Base-by-base conservation (phyloP, 371 early-diverging fungal genomes). In the Saksenaea oblongispora region DNA sequence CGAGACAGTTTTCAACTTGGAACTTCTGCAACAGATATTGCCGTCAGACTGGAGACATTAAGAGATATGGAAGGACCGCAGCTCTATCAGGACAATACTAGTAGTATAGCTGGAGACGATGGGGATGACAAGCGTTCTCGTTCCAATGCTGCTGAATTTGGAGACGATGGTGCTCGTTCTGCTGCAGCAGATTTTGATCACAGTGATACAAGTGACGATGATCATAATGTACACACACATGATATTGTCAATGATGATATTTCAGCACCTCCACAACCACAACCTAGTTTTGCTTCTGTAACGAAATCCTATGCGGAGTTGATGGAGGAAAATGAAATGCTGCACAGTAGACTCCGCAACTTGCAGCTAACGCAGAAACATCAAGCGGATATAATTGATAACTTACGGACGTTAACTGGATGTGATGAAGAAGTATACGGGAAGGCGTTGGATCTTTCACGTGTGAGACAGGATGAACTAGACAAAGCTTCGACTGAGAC, bases 71-170 rank as follows among this genome's bases (percentile, higher is more conserved):
- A 66, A 34, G 67, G 56, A 7, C 37, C 41, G 10, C 58, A 62
- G n/a, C 8, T 41, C 2, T 31, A 4, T 41, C 42, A 41, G 9
- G 66, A 65, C 35, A 65, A 54, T 55, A 63, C 59, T 0, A 58
- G 42, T 35, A 64, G 63, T 44, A 65, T 61, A 35, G 44, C 42
- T 27, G 68, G 67, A 37, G 73, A 73, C 27, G 75, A 78, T 36
- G 42, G 42, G 14, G 80, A 80, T 27, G 80, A 81, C 39, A 78
- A 81, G 47, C 64, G 71, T 3, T 78, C 81, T 5, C 64, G 81
- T 17, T 81, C 81, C 0, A 78, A 76, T 41, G 81, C 81, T 31
- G 81, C 81, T 28, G 81, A 81, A 53, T 81, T 81, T 76, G 81
- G 81, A 41, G 81, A 81, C 76, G 79, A 75, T 51, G 69, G 74